Conservation (phyloP, 2,329 filamentous ascomycete genomes). For the Macrophomina pseudophaseolina region DNA sequence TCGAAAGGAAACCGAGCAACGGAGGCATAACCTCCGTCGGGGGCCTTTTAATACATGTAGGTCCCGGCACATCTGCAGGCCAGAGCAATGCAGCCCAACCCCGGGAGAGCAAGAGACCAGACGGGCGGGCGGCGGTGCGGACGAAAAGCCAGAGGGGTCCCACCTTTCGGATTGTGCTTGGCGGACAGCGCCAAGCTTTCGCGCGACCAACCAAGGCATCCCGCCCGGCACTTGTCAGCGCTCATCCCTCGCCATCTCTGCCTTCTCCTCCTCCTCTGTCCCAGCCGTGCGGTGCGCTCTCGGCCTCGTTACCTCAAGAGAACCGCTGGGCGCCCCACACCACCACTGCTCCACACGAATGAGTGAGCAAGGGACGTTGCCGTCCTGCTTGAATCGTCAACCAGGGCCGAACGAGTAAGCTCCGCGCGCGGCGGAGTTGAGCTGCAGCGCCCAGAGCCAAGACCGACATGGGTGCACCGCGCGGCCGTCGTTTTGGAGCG, state of each 20-base stretch:
- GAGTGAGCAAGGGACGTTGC: too few relatives aligned
- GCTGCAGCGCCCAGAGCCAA: background rate
- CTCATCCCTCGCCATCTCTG: too few relatives aligned
- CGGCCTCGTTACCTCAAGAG: background rate
- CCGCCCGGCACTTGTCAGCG: background rate
- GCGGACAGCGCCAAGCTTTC: conserved; percentile 2
- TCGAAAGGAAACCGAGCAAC: background rate
- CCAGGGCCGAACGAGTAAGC: background rate
- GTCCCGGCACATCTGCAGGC: background rate
- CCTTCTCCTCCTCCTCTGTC: background rate
- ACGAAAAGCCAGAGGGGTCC: background rate
- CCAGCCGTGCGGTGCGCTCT: background rate
- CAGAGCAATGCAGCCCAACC: background rate
- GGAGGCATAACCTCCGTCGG: background rate
- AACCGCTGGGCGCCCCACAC: too few relatives aligned
- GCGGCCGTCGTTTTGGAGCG: too few relatives aligned
- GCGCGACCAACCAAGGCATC: background rate
- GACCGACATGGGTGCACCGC: too few relatives aligned
- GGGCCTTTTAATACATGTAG: conserved; percentile 4
- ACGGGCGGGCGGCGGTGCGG: background rate
- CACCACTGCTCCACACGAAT: too few relatives aligned
- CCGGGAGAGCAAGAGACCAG: background rate
- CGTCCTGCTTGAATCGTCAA: too few relatives aligned
- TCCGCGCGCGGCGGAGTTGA: background rate
- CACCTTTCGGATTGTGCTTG: conserved; percentile 9